Conservation (phyloP, 345 rosid genomes). For the Excoecaria cochinchinensis region DNA sequence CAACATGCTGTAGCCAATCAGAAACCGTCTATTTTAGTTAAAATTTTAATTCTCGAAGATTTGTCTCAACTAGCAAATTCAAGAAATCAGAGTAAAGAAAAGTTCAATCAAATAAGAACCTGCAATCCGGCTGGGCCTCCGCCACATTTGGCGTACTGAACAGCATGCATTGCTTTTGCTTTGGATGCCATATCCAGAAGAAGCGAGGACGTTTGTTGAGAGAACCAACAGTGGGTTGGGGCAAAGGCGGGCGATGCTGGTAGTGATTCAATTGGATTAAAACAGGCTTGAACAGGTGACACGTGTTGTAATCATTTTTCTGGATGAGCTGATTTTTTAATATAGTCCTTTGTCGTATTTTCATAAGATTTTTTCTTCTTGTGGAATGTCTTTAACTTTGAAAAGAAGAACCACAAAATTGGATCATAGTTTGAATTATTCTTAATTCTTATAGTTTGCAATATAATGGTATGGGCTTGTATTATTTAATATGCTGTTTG, state of each 20-base stretch:
- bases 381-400: too few relatives aligned
- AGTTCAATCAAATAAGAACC: conserved; percentile 7
- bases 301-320: neutral
- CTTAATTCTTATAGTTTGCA: too few relatives aligned
- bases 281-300: neutral
- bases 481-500: too few relatives aligned
- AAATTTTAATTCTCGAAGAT: too few relatives aligned
- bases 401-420: too few relatives aligned
- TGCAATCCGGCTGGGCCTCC: conserved; percentile 46
- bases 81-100: neutral
- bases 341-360: too few relatives aligned
- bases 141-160: conserved; percentile 45
- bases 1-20: conserved; percentile 20
- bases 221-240: neutral
- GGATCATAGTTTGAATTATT: too few relatives aligned
- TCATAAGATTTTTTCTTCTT: too few relatives aligned
- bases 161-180: conserved; percentile 43
- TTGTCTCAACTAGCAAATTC: too few relatives aligned
- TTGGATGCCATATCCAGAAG: conserved; percentile 26
- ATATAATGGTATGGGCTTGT: too few relatives aligned
- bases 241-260: neutral
- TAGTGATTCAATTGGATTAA: neutral
- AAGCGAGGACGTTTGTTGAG: neutral
- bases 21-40: neutral
- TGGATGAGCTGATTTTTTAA: too few relatives aligned